Evolutionary conservation across 2,329 filamentous ascomycete species (phyloP).

Genomic region (Cladosporium cucumerinum): DNA sequence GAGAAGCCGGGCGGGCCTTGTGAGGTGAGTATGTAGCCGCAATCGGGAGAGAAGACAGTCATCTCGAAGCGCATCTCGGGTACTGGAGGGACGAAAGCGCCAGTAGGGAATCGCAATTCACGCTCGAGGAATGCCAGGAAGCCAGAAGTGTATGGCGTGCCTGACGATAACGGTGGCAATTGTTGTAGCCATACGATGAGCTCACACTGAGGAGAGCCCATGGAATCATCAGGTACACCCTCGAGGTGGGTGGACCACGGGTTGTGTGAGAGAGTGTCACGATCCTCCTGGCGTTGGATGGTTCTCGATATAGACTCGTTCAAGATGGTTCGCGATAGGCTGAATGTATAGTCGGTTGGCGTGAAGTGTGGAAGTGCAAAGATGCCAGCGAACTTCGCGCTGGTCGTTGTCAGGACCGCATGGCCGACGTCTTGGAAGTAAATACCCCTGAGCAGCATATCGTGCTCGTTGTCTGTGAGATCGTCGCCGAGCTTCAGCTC

Average conservation of each 20-base stretch:
- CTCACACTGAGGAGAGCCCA: conserved; percentile 75
- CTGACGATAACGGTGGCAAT: conserved; percentile 27
- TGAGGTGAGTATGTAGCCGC: conserved; percentile 62
- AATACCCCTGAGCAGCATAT: conserved; percentile 75
- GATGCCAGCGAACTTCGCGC: conserved; percentile 86
- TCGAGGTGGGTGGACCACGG: conserved; percentile 71
- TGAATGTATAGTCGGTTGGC: conserved; percentile 54
- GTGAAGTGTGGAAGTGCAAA: conserved; percentile 84
- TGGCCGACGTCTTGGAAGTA: conserved; percentile 81
- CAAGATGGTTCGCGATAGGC: conserved; percentile 53
- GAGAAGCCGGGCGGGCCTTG: conserved; percentile 56
- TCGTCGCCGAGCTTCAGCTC: conserved; percentile 70
- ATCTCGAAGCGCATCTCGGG: conserved; percentile 58
- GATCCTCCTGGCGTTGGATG: conserved; percentile 62
- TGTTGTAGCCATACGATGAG: conserved; percentile 83
- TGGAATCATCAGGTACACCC: conserved; percentile 52
- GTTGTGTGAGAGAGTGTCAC: conserved; percentile 53
- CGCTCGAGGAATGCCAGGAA: conserved; percentile 53
- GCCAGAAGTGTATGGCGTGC: conserved; percentile 23
- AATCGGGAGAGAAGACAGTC: conserved; percentile 62
- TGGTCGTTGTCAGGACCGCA: conserved; percentile 81
- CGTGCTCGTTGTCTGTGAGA: conserved; percentile 69
- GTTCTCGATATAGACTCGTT: conserved; percentile 68
- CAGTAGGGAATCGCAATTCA: conserved; percentile 58
- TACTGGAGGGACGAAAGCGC: conserved; percentile 50